Evolutionary conservation across 139 green algal genomes (phyloP).

Genomic region (Chlorella sp.): DNA sequence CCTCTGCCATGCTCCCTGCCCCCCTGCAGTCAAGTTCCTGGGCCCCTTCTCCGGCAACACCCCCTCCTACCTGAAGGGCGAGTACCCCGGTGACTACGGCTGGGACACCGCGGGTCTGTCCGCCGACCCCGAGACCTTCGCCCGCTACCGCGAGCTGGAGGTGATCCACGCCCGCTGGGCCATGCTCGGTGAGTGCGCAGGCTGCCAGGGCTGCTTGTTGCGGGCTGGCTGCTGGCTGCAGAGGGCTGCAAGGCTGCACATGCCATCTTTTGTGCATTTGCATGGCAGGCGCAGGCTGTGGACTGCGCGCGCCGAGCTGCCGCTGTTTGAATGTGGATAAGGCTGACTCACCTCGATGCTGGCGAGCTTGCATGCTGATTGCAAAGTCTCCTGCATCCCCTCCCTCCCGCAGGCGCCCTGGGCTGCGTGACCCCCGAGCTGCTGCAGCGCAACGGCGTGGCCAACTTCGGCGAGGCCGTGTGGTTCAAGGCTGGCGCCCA

Average conservation of each 20-base stretch:
- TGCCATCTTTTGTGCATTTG: too few relatives aligned
- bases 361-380: too few relatives aligned
- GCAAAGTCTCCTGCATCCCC: background rate
- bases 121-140: conserved; percentile 91
- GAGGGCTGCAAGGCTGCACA: background rate
- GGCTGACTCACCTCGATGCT: background rate
- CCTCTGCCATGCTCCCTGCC: background rate
- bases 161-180: conserved; percentile 98
- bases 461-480: conserved; percentile 70
- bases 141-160: conserved; percentile 94
- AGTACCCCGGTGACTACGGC: conserved; percentile 95
- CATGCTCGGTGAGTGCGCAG: conserved; percentile 79
- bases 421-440: conserved; percentile 81
- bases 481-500: conserved; percentile 94
- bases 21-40: conserved; percentile 72
- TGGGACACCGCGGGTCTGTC: conserved; percentile 96
- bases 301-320: too few relatives aligned
- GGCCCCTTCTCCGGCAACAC: conserved; percentile 74
- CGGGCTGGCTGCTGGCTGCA: background rate
- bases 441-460: conserved; percentile 61
- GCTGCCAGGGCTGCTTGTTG: background rate
- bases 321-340: background rate
- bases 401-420: conserved; percentile 59
- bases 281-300: too few relatives aligned
- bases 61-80: conserved; percentile 87